phyloP scores from a whole-genome alignment of 176 grass and related monocot genomes.

The Eragrostis nindensis region DNA sequence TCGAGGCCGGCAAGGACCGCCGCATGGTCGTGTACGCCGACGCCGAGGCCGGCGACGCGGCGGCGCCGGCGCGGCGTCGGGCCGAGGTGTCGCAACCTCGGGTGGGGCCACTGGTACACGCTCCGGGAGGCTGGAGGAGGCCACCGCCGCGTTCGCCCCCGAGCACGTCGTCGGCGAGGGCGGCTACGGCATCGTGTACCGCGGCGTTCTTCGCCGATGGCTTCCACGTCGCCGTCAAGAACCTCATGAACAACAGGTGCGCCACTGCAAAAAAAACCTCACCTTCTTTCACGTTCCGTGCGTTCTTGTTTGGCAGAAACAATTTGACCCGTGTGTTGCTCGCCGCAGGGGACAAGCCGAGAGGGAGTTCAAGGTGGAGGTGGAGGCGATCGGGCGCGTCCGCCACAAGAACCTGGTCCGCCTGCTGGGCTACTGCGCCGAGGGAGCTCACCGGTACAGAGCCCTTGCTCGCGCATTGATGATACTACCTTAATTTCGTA shows the following conservation, averaged over 20 bases:
- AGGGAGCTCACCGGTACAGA: conserved; percentile 70
- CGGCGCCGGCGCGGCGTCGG: conserved; percentile 36
- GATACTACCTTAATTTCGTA: not conserved
- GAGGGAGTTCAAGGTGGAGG: conserved; percentile 89
- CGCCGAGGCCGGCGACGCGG: conserved; percentile 29
- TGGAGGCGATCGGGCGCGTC: conserved; percentile 92
- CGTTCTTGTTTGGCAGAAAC: not conserved
- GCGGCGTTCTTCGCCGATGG: conserved; percentile 68
- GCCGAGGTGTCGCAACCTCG: conserved; percentile 87
- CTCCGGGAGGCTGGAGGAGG: conserved; percentile 84
- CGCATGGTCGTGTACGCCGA: conserved; percentile 82
- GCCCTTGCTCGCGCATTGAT: not conserved
- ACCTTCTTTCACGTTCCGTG: not conserved
- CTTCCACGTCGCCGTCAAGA: conserved; percentile 81
- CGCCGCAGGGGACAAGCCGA: conserved; percentile 73
- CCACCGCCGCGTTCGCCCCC: conserved; percentile 69
- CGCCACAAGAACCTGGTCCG: conserved; percentile 87
- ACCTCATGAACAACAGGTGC: conserved; percentile 88
- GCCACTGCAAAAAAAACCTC: not conserved
- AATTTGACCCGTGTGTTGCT: conserved; percentile 3
- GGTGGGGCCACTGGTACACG: conserved; percentile 99
- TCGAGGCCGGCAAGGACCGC: conserved; percentile 73
- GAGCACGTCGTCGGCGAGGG: conserved; percentile 96
- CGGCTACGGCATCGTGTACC: conserved; percentile 94
- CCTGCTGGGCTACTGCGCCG: conserved; percentile 82